Evolutionary conservation across 306 rosid genomes (phyloP).

Genomic region (Herpetospermum pedunculosum): DNA sequence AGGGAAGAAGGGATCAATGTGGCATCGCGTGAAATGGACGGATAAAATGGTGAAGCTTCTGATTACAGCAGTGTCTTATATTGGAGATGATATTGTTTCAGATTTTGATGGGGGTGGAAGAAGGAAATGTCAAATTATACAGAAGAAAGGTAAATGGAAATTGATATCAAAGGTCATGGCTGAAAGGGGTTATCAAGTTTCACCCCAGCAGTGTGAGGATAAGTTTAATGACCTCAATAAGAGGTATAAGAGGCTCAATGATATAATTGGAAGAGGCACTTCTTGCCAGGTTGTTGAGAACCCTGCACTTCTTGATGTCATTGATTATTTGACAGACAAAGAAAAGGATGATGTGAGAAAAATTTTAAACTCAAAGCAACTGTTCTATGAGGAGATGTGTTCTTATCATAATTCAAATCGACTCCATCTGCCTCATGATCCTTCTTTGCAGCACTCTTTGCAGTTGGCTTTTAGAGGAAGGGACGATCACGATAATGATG

Average conservation of each 20-base stretch:
- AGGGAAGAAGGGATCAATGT: conserved; percentile 57
- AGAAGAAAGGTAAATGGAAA: conserved; percentile 94
- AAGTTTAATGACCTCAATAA: conserved; percentile 89
- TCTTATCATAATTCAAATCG: conserved; percentile 81
- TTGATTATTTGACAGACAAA: conserved; percentile 58
- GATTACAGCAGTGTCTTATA: conserved; percentile 77
- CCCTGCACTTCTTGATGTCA: conserved; percentile 59
- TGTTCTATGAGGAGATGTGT: conserved; percentile 91
- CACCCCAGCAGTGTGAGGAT: conserved; percentile 98
- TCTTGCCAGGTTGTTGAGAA: conserved; percentile 86
- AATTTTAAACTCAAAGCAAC: conserved; percentile 73
- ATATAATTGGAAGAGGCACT: conserved; percentile 86
- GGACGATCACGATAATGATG: conserved; percentile 60
- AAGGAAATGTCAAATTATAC: conserved; percentile 48
- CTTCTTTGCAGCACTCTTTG: conserved; percentile 65
- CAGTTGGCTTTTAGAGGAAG: conserved; percentile 60
- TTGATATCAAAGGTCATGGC: conserved; percentile 86
- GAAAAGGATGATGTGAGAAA: conserved; percentile 78
- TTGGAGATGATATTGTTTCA: conserved; percentile 49
- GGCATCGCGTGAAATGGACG: conserved; percentile 94
- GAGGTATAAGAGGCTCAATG: conserved; percentile 79
- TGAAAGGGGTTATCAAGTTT: conserved; percentile 73
- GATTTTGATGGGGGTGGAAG: conserved; percentile 48
- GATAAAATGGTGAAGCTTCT: conserved; percentile 89
- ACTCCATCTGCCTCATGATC: conserved; percentile 84